Evolutionary conservation across 306 rosid species (phyloP), one percentile per base, ranked within the genome.

Genomic region (Fragaria vesca): DNA sequence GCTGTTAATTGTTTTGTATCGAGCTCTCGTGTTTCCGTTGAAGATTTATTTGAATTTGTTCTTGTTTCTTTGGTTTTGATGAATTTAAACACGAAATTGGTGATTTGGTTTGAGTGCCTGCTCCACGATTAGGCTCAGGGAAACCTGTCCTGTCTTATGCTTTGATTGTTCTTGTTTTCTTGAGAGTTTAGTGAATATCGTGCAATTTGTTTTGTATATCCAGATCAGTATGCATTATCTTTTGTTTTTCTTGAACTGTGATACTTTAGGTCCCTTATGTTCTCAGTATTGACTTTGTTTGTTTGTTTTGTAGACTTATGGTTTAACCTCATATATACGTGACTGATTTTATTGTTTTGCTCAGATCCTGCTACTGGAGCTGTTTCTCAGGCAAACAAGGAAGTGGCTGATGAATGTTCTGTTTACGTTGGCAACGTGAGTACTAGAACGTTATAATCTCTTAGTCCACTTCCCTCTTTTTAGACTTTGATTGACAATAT

Each of bases 341-440:
- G 36, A 18, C 60, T 80, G 63, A 40, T 70, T 61, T 3, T 1
- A 13, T 2, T 58, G 6, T 55, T 45, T 50, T 45, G 0, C 57
- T 50, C 82, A 91, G 98, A 92, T 85, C 97, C 98, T 71, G 90
- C 89, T n/a, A 78, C 67, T 77, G 85, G 90, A 8, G 90, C 83
- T 74, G 93, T 89, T 81, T 85, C 91, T 74, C 95, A 83, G 79
- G 97, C 87, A 82, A 84, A 20, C 90, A 92, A 71, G 86, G 98
- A 95, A 87, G 98, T 88, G 87, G 48, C 87, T 71, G 97, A 95
- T 82, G 21, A 84, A 71, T 92, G 97, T 61, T 95, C 98, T 26
- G 97, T 91, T 73, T 95, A 86, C 75, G 97, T 95, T 71, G 98
- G 98, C 92, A 92, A 95, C 88, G 98, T 95, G 89, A 86, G 95